Conservation (phyloP, 345 rosid species). For the Sisymbrium altissimum region DNA sequence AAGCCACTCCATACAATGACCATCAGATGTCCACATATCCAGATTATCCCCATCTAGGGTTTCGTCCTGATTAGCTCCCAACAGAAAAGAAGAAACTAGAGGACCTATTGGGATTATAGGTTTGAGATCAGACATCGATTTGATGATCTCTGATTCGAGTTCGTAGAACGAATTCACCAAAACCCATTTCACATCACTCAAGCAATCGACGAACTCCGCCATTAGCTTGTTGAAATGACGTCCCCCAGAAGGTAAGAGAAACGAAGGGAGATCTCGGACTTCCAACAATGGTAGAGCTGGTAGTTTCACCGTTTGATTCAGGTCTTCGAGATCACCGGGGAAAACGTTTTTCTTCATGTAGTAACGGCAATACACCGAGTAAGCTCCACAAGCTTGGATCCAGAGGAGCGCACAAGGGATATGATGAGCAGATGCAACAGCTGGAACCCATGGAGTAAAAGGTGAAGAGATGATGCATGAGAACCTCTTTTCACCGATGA, state of each 20-base stretch:
- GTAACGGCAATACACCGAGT: constrained; percentile 45
- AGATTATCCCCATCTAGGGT: constrained; percentile 6
- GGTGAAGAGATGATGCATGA: constrained; percentile 42
- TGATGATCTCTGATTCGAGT: constrained; percentile 42
- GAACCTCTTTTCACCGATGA: constrained; percentile 26
- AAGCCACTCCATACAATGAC: constrained; percentile 52
- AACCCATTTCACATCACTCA: constrained; percentile 50
- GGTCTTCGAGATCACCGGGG: constrained; percentile 30
- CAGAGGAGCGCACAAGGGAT: constrained; percentile 56
- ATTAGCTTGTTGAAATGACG: not conserved
- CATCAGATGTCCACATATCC: constrained; percentile 40
- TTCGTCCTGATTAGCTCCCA: constrained; percentile 29
- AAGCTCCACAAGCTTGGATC: constrained; percentile 52
- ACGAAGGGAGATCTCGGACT: constrained; percentile 48
- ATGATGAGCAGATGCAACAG: constrained; percentile 35
- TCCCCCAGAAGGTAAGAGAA: constrained; percentile 36
- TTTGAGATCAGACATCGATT: constrained; percentile 25
- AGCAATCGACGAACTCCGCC: constrained; percentile 23
- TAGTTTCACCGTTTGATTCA: constrained; percentile 24
- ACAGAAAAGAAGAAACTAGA: constrained; percentile 45
- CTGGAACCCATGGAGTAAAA: constrained; percentile 52
- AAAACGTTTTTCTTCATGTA: constrained; percentile 31
- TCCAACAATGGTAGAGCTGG: constrained; percentile 43
- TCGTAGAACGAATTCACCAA: constrained; percentile 48
- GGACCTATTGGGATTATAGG: constrained; percentile 52